These are phyloP conservation scores for Acanthamoeba polyphaga DNA, from an alignment of 208 protist genomes.

Conservation along the genomic window DNA sequence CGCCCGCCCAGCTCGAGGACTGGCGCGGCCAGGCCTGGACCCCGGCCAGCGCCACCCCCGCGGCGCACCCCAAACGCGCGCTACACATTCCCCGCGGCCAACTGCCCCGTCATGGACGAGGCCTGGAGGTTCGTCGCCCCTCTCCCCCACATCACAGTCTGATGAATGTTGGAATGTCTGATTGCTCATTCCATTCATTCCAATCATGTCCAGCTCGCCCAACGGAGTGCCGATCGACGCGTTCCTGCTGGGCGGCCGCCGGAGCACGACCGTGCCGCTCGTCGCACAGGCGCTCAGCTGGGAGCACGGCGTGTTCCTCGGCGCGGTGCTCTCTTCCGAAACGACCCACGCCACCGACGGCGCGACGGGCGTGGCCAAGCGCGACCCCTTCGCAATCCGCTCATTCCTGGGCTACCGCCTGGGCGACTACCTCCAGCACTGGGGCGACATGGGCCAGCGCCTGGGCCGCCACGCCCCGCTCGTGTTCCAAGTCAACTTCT, in stretches of 20 bases:
- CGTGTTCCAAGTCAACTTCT: slow-evolving; percentile 94
- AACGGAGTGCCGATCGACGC: slow-evolving; percentile 90
- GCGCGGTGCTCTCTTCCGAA: slow-evolving; percentile 87
- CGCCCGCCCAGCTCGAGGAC: slow-evolving; percentile 84
- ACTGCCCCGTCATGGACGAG: slow-evolving; percentile 90
- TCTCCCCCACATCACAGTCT: no score
- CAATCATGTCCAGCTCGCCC: neutral
- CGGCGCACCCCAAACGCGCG: slow-evolving; percentile 90
- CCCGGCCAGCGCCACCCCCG: slow-evolving; percentile 65
- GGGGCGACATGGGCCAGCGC: slow-evolving; percentile 85
- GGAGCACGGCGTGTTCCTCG: slow-evolving; percentile 91
- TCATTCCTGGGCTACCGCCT: slow-evolving; percentile 93
- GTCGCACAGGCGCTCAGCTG: slow-evolving; percentile 89
- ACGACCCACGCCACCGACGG: slow-evolving; percentile 88
- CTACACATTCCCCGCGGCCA: slow-evolving; percentile 86
- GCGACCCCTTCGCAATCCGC: slow-evolving; percentile 92
- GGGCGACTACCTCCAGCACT: slow-evolving; percentile 92
- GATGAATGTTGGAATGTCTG: no score
- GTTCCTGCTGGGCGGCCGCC: slow-evolving; percentile 91
- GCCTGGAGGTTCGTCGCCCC: slow-evolving; percentile 65
- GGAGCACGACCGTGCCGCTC: slow-evolving; percentile 86
- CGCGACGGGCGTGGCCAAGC: slow-evolving; percentile 79
- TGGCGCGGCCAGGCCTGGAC: slow-evolving; percentile 89
- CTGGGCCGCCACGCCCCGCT: slow-evolving; percentile 81
- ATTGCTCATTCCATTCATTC: no score